Evolutionary conservation across 2,329 filamentous ascomycete genomes (phyloP).

Genomic region (Fusarium concolor): DNA sequence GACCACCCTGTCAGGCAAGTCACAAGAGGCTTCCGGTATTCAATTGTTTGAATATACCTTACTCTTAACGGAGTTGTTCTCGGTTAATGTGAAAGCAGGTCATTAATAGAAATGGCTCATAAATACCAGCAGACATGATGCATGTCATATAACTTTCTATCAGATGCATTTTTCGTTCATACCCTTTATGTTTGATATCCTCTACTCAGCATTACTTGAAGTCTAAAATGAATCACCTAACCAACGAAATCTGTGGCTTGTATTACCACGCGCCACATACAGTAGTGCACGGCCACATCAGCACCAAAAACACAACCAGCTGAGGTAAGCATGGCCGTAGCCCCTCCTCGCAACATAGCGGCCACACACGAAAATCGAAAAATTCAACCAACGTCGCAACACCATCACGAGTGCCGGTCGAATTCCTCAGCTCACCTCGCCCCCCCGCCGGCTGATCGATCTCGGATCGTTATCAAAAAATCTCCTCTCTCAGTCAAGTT

Average conservation of each 20-base stretch:
- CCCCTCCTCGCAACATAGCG: conserved; percentile 57
- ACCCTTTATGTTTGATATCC: not conserved
- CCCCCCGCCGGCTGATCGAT: conserved; percentile 53
- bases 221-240: too few species aligned
- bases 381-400: conserved; percentile 55
- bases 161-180: not conserved
- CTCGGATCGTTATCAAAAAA: conserved; percentile 50
- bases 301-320: conserved; percentile 4
- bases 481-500: conserved; percentile 54
- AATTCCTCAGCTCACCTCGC: conserved; percentile 51
- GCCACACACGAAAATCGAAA: conserved; percentile 61
- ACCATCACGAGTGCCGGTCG: conserved; percentile 55
- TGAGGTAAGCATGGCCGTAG: conserved; percentile 50
- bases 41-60: too few species aligned
- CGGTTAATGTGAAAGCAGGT: too few species aligned
- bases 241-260: conserved; percentile 6
- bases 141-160: too few species aligned
- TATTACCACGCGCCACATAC: not conserved
- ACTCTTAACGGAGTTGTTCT: too few species aligned
- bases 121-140: too few species aligned
- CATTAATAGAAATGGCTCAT: too few species aligned
- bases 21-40: too few species aligned
- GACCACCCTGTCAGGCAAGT: too few species aligned
- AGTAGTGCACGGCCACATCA: conserved; percentile 24
- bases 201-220: too few species aligned